A percentile compares a stretch with the other conserved stretches of the same genome.
These are phyloP conservation scores for Chlorella variabilis DNA, from an alignment of 163 green algal genomes.

Conservation along the genomic window DNA sequence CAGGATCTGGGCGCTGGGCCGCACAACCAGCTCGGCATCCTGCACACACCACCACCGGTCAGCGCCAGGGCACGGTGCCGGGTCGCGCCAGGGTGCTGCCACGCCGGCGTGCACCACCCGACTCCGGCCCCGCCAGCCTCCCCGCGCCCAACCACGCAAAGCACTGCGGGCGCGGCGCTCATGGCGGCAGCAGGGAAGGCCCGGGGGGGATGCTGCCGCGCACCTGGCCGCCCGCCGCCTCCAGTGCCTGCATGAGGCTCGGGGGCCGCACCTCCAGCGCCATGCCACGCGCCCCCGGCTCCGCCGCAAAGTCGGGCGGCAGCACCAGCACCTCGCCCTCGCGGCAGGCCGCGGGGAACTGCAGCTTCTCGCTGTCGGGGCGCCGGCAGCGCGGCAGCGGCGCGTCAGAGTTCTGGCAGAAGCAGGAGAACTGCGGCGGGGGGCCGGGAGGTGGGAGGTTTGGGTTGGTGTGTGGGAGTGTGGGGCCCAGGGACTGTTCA, in stretches of 20 bases:
- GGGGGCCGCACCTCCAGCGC: not conserved
- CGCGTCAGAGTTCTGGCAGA: conserved; percentile 25
- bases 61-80: too few species aligned
- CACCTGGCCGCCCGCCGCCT: not conserved
- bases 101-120: too few species aligned
- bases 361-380: not conserved
- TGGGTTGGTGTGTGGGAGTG: too few species aligned
- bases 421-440: conserved; percentile 20
- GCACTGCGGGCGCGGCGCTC: too few species aligned
- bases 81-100: too few species aligned
- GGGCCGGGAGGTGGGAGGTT: not conserved
- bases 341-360: conserved; percentile 24
- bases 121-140: not conserved
- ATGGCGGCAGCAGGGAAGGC: too few species aligned
- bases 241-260: not conserved
- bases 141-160: too few species aligned
- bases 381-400: conserved; percentile 29
- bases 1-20: conserved; percentile 5
- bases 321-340: conserved; percentile 23
- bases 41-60: too few species aligned
- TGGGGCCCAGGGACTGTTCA: too few species aligned
- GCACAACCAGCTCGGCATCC: not conserved
- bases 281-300: not conserved
- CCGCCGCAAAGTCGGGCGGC: not conserved
- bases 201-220: too few species aligned